phyloP scores from a whole-genome alignment of 768 basidiomycete species.

The Pulveroboletus sp. region DNA sequence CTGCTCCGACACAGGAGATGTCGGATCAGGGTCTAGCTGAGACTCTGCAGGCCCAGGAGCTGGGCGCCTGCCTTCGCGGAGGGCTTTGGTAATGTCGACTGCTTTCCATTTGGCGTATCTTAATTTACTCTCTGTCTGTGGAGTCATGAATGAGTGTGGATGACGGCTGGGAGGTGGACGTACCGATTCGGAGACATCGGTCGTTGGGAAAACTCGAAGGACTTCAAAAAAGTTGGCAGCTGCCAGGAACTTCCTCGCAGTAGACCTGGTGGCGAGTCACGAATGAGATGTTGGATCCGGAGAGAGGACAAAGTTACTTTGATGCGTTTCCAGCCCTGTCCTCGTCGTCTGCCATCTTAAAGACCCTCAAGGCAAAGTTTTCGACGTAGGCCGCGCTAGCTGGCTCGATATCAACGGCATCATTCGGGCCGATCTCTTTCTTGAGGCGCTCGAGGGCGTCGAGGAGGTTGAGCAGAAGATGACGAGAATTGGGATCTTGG shows the following conservation, averaged over 20 bases:
- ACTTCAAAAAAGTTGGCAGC: conserved; percentile 94
- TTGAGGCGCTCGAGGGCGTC: conserved; percentile 80
- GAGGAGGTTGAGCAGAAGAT: conserved; percentile 69
- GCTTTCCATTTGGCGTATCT: conserved; percentile 98
- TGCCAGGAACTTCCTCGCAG: conserved; percentile 92
- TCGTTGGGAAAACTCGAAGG: conserved; percentile 66
- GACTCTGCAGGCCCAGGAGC: conserved; percentile 69
- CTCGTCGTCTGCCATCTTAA: conserved; percentile 84
- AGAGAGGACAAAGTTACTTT: conserved; percentile 44
- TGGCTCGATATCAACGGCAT: conserved; percentile 77
- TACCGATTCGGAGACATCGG: conserved; percentile 55
- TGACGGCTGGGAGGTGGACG: conserved; percentile 14
- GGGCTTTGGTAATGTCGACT: conserved; percentile 88
- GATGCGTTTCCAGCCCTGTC: conserved; percentile 75
- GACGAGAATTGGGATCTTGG: conserved; percentile 58
- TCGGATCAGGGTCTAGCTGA: conserved; percentile 22
- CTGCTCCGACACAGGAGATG: conserved; percentile 13
- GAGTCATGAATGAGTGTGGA: conserved; percentile 1
- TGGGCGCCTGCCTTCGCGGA: conserved; percentile 88
- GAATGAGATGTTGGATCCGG: conserved; percentile 5
- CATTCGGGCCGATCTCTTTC: conserved; percentile 61
- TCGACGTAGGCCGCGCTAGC: conserved; percentile 88
- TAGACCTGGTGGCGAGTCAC: conserved; percentile 49
- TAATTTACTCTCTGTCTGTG: conserved; percentile 79
- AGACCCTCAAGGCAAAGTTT: conserved; percentile 92